A percentile compares a stretch with the other conserved stretches of the same genome.
Conservation (phyloP, 306 rosid genomes). For the Vigna hirtella region DNA sequence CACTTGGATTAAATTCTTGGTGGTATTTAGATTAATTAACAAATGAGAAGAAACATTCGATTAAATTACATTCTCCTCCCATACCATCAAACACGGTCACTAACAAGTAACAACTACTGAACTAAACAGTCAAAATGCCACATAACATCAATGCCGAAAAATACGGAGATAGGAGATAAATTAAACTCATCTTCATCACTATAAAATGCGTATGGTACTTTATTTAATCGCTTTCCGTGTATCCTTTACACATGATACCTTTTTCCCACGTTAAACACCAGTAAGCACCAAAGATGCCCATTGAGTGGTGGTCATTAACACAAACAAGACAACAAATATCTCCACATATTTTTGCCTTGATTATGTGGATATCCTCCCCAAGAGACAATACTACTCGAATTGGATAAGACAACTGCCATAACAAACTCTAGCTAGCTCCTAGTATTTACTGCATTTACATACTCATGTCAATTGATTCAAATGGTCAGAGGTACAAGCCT, state of each 20-base stretch:
- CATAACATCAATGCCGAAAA: background rate
- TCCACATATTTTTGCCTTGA: background rate
- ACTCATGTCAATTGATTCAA: background rate
- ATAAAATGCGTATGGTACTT: background rate
- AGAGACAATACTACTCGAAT: background rate
- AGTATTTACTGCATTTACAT: background rate
- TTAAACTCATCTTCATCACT: background rate
- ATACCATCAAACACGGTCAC: conserved; percentile 5
- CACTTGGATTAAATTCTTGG: background rate
- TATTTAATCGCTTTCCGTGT: background rate
- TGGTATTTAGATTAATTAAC: background rate
- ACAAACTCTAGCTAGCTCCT: background rate
- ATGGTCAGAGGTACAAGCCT: background rate
- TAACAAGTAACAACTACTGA: conserved; percentile 6
- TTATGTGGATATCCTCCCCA: background rate
- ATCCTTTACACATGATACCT: background rate
- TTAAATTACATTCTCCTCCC: background rate
- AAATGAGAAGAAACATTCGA: conserved; percentile 22
- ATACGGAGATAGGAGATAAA: background rate
- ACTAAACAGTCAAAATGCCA: background rate
- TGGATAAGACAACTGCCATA: background rate
- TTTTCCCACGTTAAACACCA: conserved; percentile 8
- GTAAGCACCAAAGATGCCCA: background rate
- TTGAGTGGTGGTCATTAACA: background rate
- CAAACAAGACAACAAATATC: background rate